Evolutionary conservation across 345 rosid genomes (phyloP), one percentile per base, ranked within the genome.

Genomic region (Eucalyptus regnans): DNA sequence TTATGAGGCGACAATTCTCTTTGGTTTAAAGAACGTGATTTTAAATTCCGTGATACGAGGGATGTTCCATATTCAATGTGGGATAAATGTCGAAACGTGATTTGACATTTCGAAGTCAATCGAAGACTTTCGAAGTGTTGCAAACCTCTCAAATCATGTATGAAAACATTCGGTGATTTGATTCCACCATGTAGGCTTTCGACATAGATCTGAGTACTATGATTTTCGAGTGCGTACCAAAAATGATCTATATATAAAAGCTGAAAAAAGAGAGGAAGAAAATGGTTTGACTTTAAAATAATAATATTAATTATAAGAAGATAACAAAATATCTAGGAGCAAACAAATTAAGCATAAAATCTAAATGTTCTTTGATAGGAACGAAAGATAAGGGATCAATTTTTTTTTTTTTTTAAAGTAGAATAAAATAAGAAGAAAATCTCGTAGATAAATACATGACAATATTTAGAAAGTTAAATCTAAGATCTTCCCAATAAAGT

Each of bases 1-100:
- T 52, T 52, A 0, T 7, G 0, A 52, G 25, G 5, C 1, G 58
- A 52, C 2, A 2, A 20, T 52, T 52, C 2, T 52, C 10, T 52
- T 52, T 20, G 5, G 2, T 52, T 52, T 8, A 20, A 52, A 52
- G 23, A 18, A 18, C 1, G 58, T 52, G 58, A 52, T 56, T 56
- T 56, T 23, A 22, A 56, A 56, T 2, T 56, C 0, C 1, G 3
- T 56, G 29, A 56, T 23, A 56, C 1, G 3, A 22, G 13, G 62
- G 29, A 22, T 0, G 12, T 23, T 56, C 12, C 29, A 9, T 56
- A 56, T 23, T 56, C 6, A 9, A 56, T 0, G 0, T 4, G 62
- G 3, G 12, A 56, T 56, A 56, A 23, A 23, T 22, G 29, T 56
- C 1, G 12, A 23, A 56, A 56, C 12, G 5, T 23, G 12, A 56